Conservation (phyloP, 1,284 basidiomycete genomes). For the Apiotrichum mycotoxinovorans region DNA sequence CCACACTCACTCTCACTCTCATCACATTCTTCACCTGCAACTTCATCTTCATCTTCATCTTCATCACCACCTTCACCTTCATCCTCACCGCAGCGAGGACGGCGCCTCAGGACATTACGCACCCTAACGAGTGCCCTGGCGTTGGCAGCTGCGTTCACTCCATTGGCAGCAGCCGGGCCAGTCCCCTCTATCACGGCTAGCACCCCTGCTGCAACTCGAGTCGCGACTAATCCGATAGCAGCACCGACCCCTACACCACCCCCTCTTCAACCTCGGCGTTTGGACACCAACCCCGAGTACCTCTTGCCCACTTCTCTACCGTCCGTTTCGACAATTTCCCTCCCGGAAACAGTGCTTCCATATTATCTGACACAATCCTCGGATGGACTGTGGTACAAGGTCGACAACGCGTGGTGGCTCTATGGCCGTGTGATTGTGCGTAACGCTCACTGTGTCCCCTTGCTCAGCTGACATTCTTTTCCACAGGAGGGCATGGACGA, state of each 20-base stretch:
- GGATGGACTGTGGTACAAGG: conserved; percentile 34
- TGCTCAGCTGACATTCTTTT: conserved; percentile 6
- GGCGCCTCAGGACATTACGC: background rate
- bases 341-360: conserved; percentile 31
- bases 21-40: background rate
- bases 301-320: background rate
- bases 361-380: conserved; percentile 29
- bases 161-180: conserved; percentile 6
- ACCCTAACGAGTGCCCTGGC: background rate
- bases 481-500: background rate
- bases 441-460: background rate
- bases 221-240: background rate
- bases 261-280: background rate
- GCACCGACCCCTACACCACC: background rate
- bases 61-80: background rate
- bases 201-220: background rate
- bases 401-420: conserved; percentile 32
- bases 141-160: background rate
- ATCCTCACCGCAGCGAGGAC: background rate
- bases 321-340: background rate
- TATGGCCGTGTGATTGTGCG: conserved; percentile 29
- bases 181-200: background rate
- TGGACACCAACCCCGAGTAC: background rate
- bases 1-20: background rate
- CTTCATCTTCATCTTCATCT: background rate